These are phyloP conservation scores for Henckelia pumila DNA, from an alignment of 257 asterid species.

Conservation along the genomic window DNA sequence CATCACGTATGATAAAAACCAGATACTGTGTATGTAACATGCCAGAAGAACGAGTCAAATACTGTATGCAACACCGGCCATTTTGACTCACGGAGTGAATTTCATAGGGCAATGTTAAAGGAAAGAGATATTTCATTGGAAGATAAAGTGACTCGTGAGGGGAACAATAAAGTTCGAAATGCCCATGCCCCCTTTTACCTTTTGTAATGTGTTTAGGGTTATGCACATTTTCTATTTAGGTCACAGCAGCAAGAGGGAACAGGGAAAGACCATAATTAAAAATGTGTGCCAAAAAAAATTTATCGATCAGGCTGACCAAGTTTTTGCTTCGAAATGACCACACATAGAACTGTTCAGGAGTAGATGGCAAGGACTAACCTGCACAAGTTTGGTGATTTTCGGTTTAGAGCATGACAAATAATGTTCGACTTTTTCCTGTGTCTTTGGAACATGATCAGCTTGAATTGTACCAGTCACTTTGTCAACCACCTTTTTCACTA, in stretches of 20 bases:
- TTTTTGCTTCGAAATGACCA: conserved; percentile 2
- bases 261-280: not conserved
- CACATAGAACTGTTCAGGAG: not conserved
- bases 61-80: not conserved
- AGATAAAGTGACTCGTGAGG: not conserved
- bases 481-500: conserved; percentile 96
- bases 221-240: not conserved
- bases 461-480: conserved; percentile 71
- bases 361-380: conserved; percentile 43
- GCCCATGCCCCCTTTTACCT: not conserved
- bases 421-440: conserved; percentile 73
- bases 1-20: not conserved
- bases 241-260: not conserved
- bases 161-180: too few species aligned
- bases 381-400: conserved; percentile 85
- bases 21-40: not conserved
- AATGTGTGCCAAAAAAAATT: not conserved
- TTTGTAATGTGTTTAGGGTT: not conserved
- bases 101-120: not conserved
- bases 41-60: not conserved
- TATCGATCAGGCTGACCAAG: conserved; percentile 4
- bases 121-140: not conserved
- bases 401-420: conserved; percentile 67
- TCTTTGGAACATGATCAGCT: conserved; percentile 70
- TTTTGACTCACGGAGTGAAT: not conserved